Conservation (phyloP, 768 basidiomycete species). For the Trametes punicea region DNA sequence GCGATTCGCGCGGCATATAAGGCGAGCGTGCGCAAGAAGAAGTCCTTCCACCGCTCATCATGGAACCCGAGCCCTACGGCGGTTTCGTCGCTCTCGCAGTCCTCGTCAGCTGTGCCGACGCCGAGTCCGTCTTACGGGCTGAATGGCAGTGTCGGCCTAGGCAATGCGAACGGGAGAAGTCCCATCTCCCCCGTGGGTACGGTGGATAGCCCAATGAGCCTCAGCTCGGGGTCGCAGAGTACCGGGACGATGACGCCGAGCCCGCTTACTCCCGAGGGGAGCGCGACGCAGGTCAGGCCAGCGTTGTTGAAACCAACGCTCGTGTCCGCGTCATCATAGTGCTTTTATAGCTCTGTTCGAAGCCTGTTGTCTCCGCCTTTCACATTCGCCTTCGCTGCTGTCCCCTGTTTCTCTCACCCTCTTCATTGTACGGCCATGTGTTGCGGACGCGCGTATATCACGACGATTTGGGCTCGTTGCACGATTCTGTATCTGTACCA, state of each 20-base stretch:
- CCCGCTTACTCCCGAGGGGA: constrained; percentile 14
- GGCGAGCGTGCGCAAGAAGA: constrained; percentile 45
- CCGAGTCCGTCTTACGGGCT: background rate
- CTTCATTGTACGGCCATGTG: too few species aligned
- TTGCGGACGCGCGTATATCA: too few species aligned
- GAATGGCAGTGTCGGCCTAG: too few species aligned
- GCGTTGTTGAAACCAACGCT: constrained; percentile 8
- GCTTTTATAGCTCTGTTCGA: too few species aligned
- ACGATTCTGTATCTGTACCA: too few species aligned
- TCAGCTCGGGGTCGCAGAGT: constrained; percentile 10
- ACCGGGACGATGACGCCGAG: constrained; percentile 14
- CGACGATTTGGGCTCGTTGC: too few species aligned
- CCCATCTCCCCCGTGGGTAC: constrained; percentile 2
- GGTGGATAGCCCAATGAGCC: constrained; percentile 12
- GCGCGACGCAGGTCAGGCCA: background rate
- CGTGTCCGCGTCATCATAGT: constrained; percentile 16
- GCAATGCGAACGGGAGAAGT: background rate
- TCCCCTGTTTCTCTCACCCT: too few species aligned
- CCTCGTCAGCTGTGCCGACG: background rate
- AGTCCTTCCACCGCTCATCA: constrained; percentile 47
- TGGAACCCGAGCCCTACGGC: constrained; percentile 37
- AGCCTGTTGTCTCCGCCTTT: too few species aligned
- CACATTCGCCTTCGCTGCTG: too few species aligned
- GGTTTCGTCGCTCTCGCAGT: constrained; percentile 1
- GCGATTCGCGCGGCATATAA: constrained; percentile 54